These are phyloP conservation scores for Tylopilus balloui DNA, from an alignment of 768 basidiomycete species.

Conservation along the genomic window DNA sequence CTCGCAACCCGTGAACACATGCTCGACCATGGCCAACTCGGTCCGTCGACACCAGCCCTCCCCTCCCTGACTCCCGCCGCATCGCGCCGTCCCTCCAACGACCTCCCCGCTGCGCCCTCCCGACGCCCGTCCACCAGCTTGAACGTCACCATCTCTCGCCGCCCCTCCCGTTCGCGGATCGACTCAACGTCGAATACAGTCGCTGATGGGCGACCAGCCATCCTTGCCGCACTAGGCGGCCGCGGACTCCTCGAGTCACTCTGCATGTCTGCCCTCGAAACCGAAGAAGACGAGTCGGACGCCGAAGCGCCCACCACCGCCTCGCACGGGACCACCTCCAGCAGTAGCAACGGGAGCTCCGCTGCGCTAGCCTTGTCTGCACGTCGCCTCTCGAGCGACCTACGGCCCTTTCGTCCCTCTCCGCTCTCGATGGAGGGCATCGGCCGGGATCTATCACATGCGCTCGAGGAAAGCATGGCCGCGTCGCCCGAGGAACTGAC, in stretches of 20 bases:
- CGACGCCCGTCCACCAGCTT: constrained; percentile 21
- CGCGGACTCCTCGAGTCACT: constrained; percentile 38
- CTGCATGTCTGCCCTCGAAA: constrained; percentile 52
- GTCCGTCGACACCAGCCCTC: constrained; percentile 56
- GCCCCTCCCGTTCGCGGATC: constrained; percentile 25
- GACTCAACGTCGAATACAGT: constrained; percentile 17
- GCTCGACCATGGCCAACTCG: constrained; percentile 82
- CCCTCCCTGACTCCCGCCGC: constrained; percentile 41
- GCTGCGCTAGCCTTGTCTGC: background rate
- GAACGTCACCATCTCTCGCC: constrained; percentile 30
- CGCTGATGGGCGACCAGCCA: constrained; percentile 20
- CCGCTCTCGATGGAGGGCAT: constrained; percentile 31
- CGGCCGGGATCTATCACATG: constrained; percentile 29
- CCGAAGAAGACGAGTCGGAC: constrained; percentile 35
- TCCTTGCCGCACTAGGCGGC: constrained; percentile 23
- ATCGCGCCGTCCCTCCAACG: constrained; percentile 43
- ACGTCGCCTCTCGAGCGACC: constrained; percentile 10
- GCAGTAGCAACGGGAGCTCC: background rate
- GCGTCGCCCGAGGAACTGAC: background rate
- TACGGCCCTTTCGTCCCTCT: constrained; percentile 9
- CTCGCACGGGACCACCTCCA: too few species aligned
- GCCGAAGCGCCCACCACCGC: constrained; percentile 9
- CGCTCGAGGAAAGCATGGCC: constrained; percentile 25
- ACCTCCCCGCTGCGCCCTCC: constrained; percentile 13
- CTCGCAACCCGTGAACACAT: constrained; percentile 90